Evolutionary conservation across 1,284 basidiomycete genomes (phyloP), one percentile per base, ranked within the genome.

Genomic region (Puccinia triticina): DNA sequence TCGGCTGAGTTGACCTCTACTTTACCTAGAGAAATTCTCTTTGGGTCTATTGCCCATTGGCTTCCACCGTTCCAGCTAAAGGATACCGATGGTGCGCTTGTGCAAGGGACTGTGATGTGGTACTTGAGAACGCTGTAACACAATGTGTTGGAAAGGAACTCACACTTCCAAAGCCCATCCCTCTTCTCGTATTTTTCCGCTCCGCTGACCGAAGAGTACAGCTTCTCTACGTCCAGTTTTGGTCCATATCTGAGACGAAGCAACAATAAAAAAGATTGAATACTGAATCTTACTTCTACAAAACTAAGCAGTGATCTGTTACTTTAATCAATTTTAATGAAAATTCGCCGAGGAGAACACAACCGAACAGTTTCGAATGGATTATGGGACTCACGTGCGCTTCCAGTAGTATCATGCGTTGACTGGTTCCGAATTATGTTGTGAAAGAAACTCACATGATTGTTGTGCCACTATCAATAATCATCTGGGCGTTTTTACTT

Each of bases 401-500:
- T 48, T 72, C n/a, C 48, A 21, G 43, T 4, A 67, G 5, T 23
- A 37, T 37, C 34, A 67, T 10, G 34, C 23, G 29, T 8, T 37
- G 21, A 40, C 29, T 67, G 21, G 29, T 48, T 46, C 43, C 2
- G 18, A 23, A 43, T 37, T 5, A 55, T 10, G 14, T 23, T 7
- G 37, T 29, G 32, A 64, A 14, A 48, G 29, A 8, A n/a, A 73
- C 55, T 81, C 40, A 81, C 78, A 81, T 81, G 40, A 81, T 81
- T 48, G 78, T 73, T 43, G 78, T 81, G 34, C 78, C 71, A n/a
- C 78, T 81, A 64, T 81, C 78, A 64, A 81, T 59, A 34, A 81
- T 74, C 43, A 71, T 81, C 12, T 74, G 21, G 12, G 32, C 57
- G 50, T 46, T 81, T 18, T 73, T 16, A n/a, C 55, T 48, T 7